These are phyloP conservation scores for Suillus spraguei DNA, from an alignment of 768 basidiomycete genomes.

Conservation along the genomic window DNA sequence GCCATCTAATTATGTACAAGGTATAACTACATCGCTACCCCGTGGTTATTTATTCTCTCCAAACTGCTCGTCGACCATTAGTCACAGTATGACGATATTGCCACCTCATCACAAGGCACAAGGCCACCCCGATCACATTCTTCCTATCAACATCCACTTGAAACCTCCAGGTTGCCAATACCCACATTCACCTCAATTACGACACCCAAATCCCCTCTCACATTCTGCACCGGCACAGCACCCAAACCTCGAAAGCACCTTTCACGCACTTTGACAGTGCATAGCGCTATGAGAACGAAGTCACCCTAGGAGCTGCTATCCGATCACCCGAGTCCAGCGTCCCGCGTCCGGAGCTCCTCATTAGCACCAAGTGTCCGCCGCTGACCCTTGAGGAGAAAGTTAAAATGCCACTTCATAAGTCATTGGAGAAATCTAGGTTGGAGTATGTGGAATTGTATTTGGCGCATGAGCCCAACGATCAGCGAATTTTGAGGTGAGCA, in stretches of 20 bases:
- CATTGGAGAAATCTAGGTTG: slow-evolving; percentile 36
- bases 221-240: slow-evolving; percentile 42
- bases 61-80: too few relatives aligned
- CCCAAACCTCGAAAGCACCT: slow-evolving; percentile 29
- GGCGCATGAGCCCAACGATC: slow-evolving; percentile 39
- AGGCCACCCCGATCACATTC: background rate
- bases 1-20: background rate
- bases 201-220: slow-evolving; percentile 38
- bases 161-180: slow-evolving; percentile 22
- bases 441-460: slow-evolving; percentile 47
- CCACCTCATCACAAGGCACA: too few relatives aligned
- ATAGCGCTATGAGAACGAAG: slow-evolving; percentile 41
- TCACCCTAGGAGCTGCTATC: slow-evolving; percentile 36
- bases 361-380: slow-evolving; percentile 61
- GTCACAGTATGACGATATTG: too few relatives aligned
- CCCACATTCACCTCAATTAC: slow-evolving; percentile 36
- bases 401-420: slow-evolving; percentile 26
- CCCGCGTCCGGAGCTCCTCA: slow-evolving; percentile 40
- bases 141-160: background rate
- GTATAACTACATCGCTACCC: background rate
- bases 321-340: slow-evolving; percentile 27
- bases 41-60: too few relatives aligned
- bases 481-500: slow-evolving; percentile 62
- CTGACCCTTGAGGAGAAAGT: slow-evolving; percentile 46
- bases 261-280: slow-evolving; percentile 43